phyloP scores from a whole-genome alignment of 352 stramenopile genomes.

The Phytopythium helicoides region DNA sequence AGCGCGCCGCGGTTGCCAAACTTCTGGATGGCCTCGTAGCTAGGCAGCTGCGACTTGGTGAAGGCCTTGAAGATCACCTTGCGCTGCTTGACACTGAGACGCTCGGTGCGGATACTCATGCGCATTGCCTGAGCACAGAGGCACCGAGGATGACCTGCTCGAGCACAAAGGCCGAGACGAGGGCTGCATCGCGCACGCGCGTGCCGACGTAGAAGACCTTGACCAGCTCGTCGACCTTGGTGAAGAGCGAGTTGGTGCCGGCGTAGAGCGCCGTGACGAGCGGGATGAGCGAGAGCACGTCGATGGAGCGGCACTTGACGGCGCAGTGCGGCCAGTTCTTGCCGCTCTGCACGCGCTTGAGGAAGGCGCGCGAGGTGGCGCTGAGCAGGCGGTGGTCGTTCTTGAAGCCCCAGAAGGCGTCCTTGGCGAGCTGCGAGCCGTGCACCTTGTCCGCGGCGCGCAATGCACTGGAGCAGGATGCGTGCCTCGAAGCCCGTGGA shows the following conservation, averaged over 20 bases:
- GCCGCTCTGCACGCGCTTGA: conserved; percentile 71
- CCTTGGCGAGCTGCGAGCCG: conserved; percentile 69
- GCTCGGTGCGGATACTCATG: conserved; percentile 80
- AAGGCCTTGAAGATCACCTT: conserved; percentile 87
- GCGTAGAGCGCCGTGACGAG: conserved; percentile 78
- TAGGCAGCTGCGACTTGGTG: conserved; percentile 77
- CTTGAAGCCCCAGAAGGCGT: conserved; percentile 83
- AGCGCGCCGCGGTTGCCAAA: conserved; percentile 76
- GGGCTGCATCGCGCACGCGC: conserved; percentile 60
- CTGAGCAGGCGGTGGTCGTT: conserved; percentile 73
- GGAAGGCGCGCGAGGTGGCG: conserved; percentile 64
- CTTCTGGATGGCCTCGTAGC: conserved; percentile 81
- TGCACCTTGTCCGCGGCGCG: conserved; percentile 67
- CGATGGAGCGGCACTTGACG: conserved; percentile 78
- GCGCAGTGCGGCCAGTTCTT: conserved; percentile 72
- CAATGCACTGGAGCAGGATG: conserved; percentile 71
- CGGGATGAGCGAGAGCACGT: conserved; percentile 71
- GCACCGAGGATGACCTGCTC: conserved; percentile 78
- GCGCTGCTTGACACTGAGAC: conserved; percentile 75
- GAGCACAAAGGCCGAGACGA: conserved; percentile 74
- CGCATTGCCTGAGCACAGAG: conserved; percentile 80
- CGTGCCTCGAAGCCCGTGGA: conserved; percentile 78
- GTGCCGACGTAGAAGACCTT: conserved; percentile 79
- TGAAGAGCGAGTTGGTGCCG: conserved; percentile 75
- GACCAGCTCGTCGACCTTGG: conserved; percentile 77